A percentile compares a stretch with the other conserved stretches of the same genome.
Evolutionary conservation across 441 rosid genomes (phyloP).

Genomic region (Eutrema salsugineum): DNA sequence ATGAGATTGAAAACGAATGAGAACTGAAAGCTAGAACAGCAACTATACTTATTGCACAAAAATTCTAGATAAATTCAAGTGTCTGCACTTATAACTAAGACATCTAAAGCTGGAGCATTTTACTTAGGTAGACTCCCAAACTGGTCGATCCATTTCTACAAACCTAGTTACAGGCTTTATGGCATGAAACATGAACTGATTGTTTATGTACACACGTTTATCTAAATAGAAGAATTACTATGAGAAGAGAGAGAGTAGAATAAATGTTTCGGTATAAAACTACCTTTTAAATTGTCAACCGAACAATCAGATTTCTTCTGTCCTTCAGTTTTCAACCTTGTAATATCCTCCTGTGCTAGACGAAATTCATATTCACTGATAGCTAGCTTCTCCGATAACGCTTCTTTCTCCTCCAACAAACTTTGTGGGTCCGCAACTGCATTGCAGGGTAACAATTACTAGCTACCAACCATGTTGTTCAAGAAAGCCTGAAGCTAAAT

Average conservation of each 20-base stretch:
- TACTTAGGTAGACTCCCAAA: too few relatives aligned
- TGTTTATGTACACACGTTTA: too few relatives aligned
- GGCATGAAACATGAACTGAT: too few relatives aligned
- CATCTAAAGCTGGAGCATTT: neutral
- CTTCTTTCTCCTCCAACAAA: conserved; percentile 85
- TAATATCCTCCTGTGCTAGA: conserved; percentile 83
- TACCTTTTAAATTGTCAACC: conserved; percentile 52
- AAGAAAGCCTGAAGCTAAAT: conserved; percentile 12
- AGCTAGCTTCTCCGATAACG: conserved; percentile 73
- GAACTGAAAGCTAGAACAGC: neutral
- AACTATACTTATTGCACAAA: conserved; percentile 4
- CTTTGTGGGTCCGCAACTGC: conserved; percentile 94
- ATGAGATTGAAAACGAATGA: neutral
- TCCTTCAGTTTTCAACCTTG: conserved; percentile 66
- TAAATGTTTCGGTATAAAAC: neutral
- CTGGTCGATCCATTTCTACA: too few relatives aligned
- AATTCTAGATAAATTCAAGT: conserved; percentile 2
- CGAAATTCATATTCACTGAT: conserved; percentile 84
- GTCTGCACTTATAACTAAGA: conserved; percentile 8
- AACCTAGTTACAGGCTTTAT: too few relatives aligned
- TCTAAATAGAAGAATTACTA: neutral
- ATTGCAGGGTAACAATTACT: conserved; percentile 32
- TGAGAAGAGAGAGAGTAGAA: neutral
- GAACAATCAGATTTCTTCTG: conserved; percentile 53
- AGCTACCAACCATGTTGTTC: conserved; percentile 15